These are phyloP conservation scores for Tricholoma sp. DNA, from an alignment of 768 basidiomycete genomes.

Conservation along the genomic window DNA sequence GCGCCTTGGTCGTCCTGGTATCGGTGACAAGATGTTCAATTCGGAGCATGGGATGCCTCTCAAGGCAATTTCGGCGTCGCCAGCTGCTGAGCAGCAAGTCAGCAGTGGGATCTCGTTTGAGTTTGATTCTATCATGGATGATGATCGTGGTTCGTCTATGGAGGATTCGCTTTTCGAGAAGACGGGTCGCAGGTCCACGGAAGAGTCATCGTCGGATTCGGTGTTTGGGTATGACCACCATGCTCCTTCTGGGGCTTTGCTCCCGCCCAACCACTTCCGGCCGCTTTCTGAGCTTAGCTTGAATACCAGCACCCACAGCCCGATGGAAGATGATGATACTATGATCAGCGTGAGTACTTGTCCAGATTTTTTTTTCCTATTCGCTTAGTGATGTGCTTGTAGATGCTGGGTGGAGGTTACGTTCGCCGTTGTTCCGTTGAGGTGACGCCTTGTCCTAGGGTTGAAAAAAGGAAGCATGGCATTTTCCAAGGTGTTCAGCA, in stretches of 20 bases:
- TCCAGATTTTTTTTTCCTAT: neutral
- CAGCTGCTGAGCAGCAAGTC: conserved; percentile 27
- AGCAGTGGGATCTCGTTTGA: conserved; percentile 45
- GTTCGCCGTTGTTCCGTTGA: conserved; percentile 66
- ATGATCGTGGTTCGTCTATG: conserved; percentile 33
- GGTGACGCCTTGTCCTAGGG: conserved; percentile 64
- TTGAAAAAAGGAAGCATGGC: conserved; percentile 58
- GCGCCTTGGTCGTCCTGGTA: conserved; percentile 61
- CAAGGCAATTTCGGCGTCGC: conserved; percentile 62
- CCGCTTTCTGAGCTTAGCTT: conserved; percentile 64
- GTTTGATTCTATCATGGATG: conserved; percentile 66
- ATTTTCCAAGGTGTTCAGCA: conserved; percentile 29
- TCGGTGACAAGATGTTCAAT: conserved; percentile 89
- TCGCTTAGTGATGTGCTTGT: conserved; percentile 3
- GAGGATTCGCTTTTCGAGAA: conserved; percentile 47
- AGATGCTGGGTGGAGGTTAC: conserved; percentile 81
- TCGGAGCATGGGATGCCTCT: conserved; percentile 54
- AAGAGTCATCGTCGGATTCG: conserved; percentile 50
- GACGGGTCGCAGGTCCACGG: conserved; percentile 39
- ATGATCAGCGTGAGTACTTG: conserved; percentile 65
- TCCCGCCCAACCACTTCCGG: conserved; percentile 51
- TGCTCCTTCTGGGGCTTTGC: conserved; percentile 26
- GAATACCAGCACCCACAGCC: conserved; percentile 37
- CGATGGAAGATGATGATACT: conserved; percentile 68
- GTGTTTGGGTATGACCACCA: conserved; percentile 53